These are phyloP conservation scores for Pochonia chlamydosporia DNA, from an alignment of 2,329 filamentous ascomycete genomes.

Conservation along the genomic window DNA sequence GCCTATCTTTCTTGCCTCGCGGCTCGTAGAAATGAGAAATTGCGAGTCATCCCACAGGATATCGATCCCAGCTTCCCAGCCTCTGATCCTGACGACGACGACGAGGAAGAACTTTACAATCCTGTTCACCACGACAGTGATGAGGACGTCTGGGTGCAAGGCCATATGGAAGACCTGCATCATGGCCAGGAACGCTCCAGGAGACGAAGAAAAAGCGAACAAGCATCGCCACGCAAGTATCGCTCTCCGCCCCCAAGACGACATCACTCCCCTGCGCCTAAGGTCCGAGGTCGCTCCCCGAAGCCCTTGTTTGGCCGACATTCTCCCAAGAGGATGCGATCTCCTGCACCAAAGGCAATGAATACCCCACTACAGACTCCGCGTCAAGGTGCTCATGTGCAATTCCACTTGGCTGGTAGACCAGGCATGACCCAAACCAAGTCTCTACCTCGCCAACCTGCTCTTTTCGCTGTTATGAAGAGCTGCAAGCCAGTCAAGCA, in stretches of 20 bases:
- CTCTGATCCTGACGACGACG: slow-evolving; percentile 83
- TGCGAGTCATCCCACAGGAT: slow-evolving; percentile 83
- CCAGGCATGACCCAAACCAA: slow-evolving; percentile 72
- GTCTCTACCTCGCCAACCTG: slow-evolving; percentile 76
- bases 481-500: slow-evolving; percentile 33
- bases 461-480: slow-evolving; percentile 56
- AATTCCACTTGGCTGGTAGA: slow-evolving; percentile 40
- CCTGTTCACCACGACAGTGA: slow-evolving; percentile 58
- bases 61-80: slow-evolving; percentile 97
- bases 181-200: slow-evolving; percentile 49
- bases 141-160: slow-evolving; percentile 63
- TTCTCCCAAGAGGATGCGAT: slow-evolving; percentile 67
- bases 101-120: slow-evolving; percentile 63
- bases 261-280: slow-evolving; percentile 28
- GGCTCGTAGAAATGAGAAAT: slow-evolving; percentile 74
- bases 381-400: slow-evolving; percentile 30
- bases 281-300: slow-evolving; percentile 32
- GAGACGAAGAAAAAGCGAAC: slow-evolving; percentile 44
- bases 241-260: slow-evolving; percentile 37
- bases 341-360: slow-evolving; percentile 55
- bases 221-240: slow-evolving; percentile 37
- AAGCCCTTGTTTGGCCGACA: slow-evolving; percentile 52
- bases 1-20: slow-evolving; percentile 84
- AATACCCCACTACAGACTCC: slow-evolving; percentile 33
- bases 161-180: slow-evolving; percentile 61